Conservation (phyloP, 2,329 filamentous ascomycete species). For the Beauveria sp. region DNA sequence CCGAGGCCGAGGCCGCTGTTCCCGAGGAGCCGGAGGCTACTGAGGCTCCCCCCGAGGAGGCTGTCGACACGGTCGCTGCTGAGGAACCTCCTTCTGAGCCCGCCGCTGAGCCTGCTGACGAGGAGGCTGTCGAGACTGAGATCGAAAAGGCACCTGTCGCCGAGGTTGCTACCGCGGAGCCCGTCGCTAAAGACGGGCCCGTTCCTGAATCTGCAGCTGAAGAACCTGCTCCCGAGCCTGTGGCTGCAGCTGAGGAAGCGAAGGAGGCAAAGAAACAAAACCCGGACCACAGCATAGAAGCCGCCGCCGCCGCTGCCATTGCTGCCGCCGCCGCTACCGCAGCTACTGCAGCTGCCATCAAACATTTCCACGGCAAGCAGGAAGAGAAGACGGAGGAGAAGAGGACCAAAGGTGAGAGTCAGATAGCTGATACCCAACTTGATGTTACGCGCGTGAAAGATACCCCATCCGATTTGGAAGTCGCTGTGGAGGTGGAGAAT, state of each 20-base stretch:
- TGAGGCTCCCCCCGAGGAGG: not conserved
- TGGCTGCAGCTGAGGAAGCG: not conserved
- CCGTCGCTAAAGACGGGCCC: not conserved
- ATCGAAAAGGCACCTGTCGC: not conserved
- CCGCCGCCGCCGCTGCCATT: not conserved
- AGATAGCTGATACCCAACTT: constrained; percentile 10
- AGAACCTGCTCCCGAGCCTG: not conserved
- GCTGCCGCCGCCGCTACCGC: not conserved
- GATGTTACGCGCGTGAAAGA: constrained; percentile 7
- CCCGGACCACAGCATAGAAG: not conserved
- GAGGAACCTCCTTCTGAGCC: not conserved
- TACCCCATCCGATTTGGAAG: constrained; percentile 8
- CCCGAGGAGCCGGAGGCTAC: not conserved
- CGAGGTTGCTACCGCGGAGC: constrained; percentile 6
- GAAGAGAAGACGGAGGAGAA: constrained; percentile 4
- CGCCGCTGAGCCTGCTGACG: not conserved
- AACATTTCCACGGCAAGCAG: not conserved
- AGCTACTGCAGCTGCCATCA: constrained; percentile 3
- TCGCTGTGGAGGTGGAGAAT: constrained; percentile 1
- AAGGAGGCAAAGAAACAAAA: not conserved
- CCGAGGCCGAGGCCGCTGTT: not conserved
- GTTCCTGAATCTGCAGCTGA: not conserved
- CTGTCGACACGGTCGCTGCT: not conserved
- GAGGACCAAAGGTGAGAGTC: constrained; percentile 19
- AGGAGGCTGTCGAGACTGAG: not conserved